Evolutionary conservation across 176 grass and related monocot genomes (phyloP).

Genomic region (Triticum monococcum): DNA sequence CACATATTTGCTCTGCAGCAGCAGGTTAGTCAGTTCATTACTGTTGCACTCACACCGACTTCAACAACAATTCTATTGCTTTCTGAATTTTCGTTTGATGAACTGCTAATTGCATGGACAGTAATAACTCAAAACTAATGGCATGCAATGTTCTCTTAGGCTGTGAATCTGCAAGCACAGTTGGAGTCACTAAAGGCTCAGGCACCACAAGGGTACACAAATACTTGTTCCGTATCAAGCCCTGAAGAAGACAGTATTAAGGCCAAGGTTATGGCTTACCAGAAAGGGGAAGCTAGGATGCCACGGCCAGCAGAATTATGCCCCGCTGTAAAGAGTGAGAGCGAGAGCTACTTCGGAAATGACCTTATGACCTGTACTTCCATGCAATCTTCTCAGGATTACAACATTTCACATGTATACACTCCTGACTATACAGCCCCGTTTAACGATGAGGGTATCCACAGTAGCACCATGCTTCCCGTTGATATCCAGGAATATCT

Average conservation of each 20-base stretch:
- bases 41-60: neutral
- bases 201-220: slow-evolving; percentile 42
- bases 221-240: slow-evolving; percentile 37
- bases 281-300: slow-evolving; percentile 29
- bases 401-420: too few relatives aligned
- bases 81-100: too few relatives aligned
- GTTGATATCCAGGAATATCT: slow-evolving; percentile 36
- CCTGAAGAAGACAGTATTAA: slow-evolving; percentile 38
- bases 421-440: too few relatives aligned
- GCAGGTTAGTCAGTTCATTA: slow-evolving; percentile 56
- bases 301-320: neutral
- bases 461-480: slow-evolving; percentile 40
- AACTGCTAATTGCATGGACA: too few relatives aligned
- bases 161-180: slow-evolving; percentile 82
- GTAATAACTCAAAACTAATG: neutral
- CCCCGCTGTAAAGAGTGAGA: too few relatives aligned
- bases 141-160: slow-evolving; percentile 37
- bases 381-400: too few relatives aligned
- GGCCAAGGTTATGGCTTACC: slow-evolving; percentile 24
- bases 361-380: too few relatives aligned
- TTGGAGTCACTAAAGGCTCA: slow-evolving; percentile 64
- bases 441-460: neutral
- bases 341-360: too few relatives aligned
- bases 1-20: slow-evolving; percentile 96
- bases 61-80: neutral